Evolutionary conservation across 1,284 basidiomycete species (phyloP), one percentile per base, ranked within the genome.

Genomic region (Trichosporon ovoides): DNA sequence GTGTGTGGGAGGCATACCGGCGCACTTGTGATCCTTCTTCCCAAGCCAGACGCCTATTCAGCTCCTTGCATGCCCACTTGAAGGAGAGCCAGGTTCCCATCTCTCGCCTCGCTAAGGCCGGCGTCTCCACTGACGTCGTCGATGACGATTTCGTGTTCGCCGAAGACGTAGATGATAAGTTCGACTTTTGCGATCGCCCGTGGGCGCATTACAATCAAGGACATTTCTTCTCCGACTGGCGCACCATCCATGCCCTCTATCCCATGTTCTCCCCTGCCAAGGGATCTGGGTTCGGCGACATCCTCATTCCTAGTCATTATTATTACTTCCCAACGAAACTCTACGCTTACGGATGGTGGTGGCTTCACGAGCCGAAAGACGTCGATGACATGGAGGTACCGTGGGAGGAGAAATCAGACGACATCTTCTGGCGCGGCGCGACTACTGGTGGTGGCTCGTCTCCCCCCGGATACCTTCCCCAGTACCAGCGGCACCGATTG

Each of bases 191-290:
- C 76, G 73, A 80, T 24, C 81, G 85, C 46, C 92, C 93, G 0
- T 87, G 88, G 78, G 85, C 88, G 33, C 91, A 88, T 68, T 87
- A 87, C 70, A 82, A 83, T 43, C 92, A 96, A 71, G 91, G 92
- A 7, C 91, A 91, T 73, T 96, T 95, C 77, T 97, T 95, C 83
- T 90, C 89, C 18, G 93, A 97, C 74, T 95, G 90, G 87, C 81
- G 93, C 18, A 89, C 87, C 0, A 87, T 94, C 58, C 83, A 88
- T 13, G 84, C 84, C 1, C 81, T 94, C 14, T 93, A 90, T 75
- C 93, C 93, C 5, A 84, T 97, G 54, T 88, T 97, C 74, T 93
- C 89, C 3, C 92, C 93, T 0, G 89, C 90, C 0, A 90, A 88
- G 70, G 84, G 86, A 0, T 79, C 80, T 28, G 93, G 93, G 0